phyloP scores from a whole-genome alignment of 2,329 filamentous ascomycete genomes.

The Ophiostoma tasmaniense region DNA sequence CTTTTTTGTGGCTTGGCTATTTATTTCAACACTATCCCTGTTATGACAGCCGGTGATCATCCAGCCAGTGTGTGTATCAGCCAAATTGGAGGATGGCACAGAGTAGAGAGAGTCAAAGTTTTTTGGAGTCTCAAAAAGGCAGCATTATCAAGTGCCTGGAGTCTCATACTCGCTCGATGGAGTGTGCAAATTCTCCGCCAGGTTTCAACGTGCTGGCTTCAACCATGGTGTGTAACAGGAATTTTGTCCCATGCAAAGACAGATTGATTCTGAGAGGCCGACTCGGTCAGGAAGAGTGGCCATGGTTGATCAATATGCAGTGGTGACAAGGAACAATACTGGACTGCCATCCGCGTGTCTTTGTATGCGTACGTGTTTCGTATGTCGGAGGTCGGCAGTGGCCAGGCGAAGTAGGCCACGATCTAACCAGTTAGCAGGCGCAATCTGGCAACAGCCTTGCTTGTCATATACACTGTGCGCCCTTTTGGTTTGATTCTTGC shows the following conservation, averaged over 20 bases:
- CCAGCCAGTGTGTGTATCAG: constrained; percentile 11
- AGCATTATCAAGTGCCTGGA: neutral
- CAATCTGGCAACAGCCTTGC: neutral
- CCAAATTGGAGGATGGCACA: constrained; percentile 17
- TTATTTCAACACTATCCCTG: neutral
- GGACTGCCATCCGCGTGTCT: neutral
- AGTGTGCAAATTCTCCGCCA: constrained; percentile 23
- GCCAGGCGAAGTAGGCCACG: constrained; percentile 8
- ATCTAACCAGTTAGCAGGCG: constrained; percentile 1
- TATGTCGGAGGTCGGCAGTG: constrained; percentile 20
- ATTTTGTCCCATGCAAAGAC: neutral
- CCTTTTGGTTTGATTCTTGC: neutral
- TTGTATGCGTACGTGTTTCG: constrained; percentile 20
- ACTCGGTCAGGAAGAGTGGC: neutral
- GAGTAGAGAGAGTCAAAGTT: neutral
- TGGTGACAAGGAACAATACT: constrained; percentile 14
- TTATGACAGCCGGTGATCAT: constrained; percentile 17
- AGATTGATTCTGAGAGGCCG: neutral
- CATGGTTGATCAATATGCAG: neutral
- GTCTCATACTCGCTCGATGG: constrained; percentile 16
- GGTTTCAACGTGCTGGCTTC: constrained; percentile 20
- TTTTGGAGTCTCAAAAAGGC: constrained; percentile 13
- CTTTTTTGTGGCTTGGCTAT: neutral
- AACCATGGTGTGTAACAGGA: constrained; percentile 19
- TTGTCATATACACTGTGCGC: constrained; percentile 4